Base-by-base conservation (phyloP, 108 stramenopile species). In the Fragilaria radians region DNA sequence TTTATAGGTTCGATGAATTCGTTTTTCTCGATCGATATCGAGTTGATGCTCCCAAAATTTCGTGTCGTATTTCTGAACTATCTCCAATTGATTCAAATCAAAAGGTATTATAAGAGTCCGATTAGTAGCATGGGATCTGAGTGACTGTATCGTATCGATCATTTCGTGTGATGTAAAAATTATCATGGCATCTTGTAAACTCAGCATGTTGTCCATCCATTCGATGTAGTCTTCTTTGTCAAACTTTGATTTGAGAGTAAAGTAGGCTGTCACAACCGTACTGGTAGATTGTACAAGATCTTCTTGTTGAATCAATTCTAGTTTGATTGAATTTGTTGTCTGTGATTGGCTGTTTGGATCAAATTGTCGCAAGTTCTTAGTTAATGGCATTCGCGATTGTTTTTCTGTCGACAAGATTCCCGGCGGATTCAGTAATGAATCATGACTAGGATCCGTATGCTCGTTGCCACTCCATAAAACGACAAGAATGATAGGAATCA, bases 181-280 rank as follows among this genome's bases (percentile, higher is more conserved):
- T 21, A 86, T 68, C 79, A 86, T 80, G 22, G 72, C 57, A 70
- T 86, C 85, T 61, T 73, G 73, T 23, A 80, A 47, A 50, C 76
- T 78, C 30, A 86, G 42, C 61, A 80, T 72, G 56, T 82, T 82
- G 26, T 32, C 48, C 85, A 86, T 86, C 85, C 85, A 86, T 26
- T 28, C 45, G 32, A 56, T 62, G 70, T 86, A 86, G 28, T 72
- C 53, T 26, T 59, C 63, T 5, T 63, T 21, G 4, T 64, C 5
- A 54, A 60, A 66, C 54, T 86, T 86, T 28, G 81, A 82, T 54
- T 21, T 48, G 27, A 79, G 60, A 19, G 57, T 45, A 63, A 78
- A 82, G 61, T 82, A 86, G 5, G 73, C 81, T 1, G 79, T 80
- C 11, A 86, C 85, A 17, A 82, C 61, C 1, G 79, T 82, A 32